Conservation (phyloP, 2,329 filamentous ascomycete genomes). For the Paraphaeosphaeria minitans region DNA sequence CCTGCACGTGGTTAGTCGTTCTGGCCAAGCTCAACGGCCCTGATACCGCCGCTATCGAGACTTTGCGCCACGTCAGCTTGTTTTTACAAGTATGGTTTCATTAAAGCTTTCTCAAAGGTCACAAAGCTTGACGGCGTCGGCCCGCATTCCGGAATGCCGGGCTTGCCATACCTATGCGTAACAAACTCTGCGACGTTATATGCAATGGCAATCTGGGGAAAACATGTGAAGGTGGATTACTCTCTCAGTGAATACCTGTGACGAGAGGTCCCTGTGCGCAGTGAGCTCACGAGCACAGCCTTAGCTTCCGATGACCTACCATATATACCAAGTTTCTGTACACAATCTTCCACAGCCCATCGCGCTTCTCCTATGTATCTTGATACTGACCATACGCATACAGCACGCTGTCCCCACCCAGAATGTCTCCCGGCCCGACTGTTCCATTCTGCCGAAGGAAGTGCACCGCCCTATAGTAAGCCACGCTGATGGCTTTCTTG, state of each 20-base stretch:
- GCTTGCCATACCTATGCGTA: no score
- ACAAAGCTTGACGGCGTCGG: conserved; percentile 3
- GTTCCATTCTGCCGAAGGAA: background rate
- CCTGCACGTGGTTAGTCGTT: background rate
- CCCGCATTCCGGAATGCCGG: conserved; percentile 4
- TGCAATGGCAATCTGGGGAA: no score
- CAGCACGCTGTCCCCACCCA: background rate
- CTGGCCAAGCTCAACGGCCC: background rate
- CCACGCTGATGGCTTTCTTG: background rate
- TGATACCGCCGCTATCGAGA: background rate
- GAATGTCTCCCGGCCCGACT: background rate
- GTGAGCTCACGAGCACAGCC: background rate
- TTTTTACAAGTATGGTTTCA: background rate
- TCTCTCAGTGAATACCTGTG: background rate
- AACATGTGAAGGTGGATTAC: no score
- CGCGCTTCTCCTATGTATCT: conserved; percentile 4
- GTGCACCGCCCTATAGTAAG: background rate
- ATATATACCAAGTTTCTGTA: conserved; percentile 2
- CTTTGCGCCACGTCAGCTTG: background rate
- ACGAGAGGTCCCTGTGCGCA: background rate
- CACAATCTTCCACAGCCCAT: background rate
- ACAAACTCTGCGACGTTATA: no score
- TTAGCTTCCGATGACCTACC: background rate
- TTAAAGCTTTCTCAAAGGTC: background rate
- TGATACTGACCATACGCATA: conserved; percentile 6